Base-by-base conservation (phyloP, 1,284 basidiomycete species). In the Malassezia slooffiae region DNA sequence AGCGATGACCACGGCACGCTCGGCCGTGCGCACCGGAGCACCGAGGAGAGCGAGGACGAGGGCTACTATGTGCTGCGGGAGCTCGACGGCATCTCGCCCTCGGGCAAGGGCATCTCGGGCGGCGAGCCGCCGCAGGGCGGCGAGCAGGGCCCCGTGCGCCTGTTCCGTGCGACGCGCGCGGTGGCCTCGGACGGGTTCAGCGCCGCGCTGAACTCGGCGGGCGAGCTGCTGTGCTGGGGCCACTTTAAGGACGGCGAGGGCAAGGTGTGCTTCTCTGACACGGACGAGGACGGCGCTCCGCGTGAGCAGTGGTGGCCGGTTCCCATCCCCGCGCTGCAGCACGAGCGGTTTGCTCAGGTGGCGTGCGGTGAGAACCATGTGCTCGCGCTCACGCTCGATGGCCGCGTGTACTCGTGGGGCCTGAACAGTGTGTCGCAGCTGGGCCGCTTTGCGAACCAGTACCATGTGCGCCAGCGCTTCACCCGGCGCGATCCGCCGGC, bases 1-100 rank as follows among this genome's bases (percentile, higher is more conserved):
- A 81, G 86, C 53, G 93, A 95, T 68, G 89, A 95, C 67, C 83
- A 87, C 59, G 88, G 85, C 40, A 83, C 85, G 29, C 77, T 95
- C 20, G 89, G 90, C n/a, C 51, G 54, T 13, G 56, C 58, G 38
- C 53, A 59, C 34, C 49, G 64, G 39, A 80, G 82, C 50, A 72
- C 79, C n/a, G 86, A 90, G 55, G 79, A 82, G 41, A 76, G 86
- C 50, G 24, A 26, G 24, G 46, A 48, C 29, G 46, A 48, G 28
- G 20, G 21, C 13, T 85, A 86, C 34, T 77, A 80, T 34, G 72
- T 77, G 39, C 88, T 87, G 6, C 77, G 81, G 57, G 80, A 82
- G 19, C 70, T 89, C 23, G 77, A 83, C 57, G 76, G 77, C 10
- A 73, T 88, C 13, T 52, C 58, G 16, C 64, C 64, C 3, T 38